Percentiles rank a stretch among this genome's conserved stretches.
Conservation (phyloP, 1,284 basidiomycete genomes). For the Butyriboletus appendiculatus region DNA sequence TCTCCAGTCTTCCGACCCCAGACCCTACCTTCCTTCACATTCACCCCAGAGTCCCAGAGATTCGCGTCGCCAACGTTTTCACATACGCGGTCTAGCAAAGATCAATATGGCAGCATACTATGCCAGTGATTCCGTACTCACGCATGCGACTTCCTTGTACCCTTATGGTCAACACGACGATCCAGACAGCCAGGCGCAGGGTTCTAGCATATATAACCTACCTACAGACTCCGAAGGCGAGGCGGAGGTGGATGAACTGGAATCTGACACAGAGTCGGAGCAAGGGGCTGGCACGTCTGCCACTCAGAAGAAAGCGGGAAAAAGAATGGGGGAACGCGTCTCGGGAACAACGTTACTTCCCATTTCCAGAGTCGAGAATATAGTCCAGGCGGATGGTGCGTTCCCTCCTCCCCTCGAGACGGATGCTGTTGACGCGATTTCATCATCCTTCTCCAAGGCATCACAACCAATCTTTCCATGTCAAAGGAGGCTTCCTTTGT, state of each 20-base stretch:
- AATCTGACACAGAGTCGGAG: slow-evolving; percentile 53
- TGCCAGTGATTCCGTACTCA: slow-evolving; percentile 28
- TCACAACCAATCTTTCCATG: slow-evolving; percentile 57
- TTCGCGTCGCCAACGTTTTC: slow-evolving; percentile 9
- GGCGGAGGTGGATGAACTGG: slow-evolving; percentile 63
- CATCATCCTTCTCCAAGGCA: slow-evolving; percentile 37
- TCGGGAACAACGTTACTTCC: slow-evolving; percentile 67
- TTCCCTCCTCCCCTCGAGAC: slow-evolving; percentile 3
- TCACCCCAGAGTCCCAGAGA: background rate
- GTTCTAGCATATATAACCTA: slow-evolving; percentile 33
- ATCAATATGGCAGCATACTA: slow-evolving; percentile 35
- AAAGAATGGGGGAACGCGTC: slow-evolving; percentile 47
- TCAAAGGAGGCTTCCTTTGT: slow-evolving; percentile 75
- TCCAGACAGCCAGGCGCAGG: slow-evolving; percentile 23
- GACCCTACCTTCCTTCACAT: slow-evolving; percentile 1
- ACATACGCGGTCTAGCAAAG: slow-evolving; percentile 8
- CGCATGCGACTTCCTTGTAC: slow-evolving; percentile 35
- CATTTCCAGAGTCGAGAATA: slow-evolving; percentile 61
- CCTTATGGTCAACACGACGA: slow-evolving; percentile 32
- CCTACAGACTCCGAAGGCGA: slow-evolving; percentile 43
- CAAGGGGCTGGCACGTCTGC: slow-evolving; percentile 41
- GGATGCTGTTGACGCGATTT: slow-evolving; percentile 16
- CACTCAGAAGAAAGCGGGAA: slow-evolving; percentile 34
- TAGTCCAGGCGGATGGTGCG: slow-evolving; percentile 70
- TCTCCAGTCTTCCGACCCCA: slow-evolving; percentile 2